A percentile compares a stretch with the other conserved stretches of the same genome.
Conservation (phyloP, 139 green algal species). For the Chlamydomonas sp. region DNA sequence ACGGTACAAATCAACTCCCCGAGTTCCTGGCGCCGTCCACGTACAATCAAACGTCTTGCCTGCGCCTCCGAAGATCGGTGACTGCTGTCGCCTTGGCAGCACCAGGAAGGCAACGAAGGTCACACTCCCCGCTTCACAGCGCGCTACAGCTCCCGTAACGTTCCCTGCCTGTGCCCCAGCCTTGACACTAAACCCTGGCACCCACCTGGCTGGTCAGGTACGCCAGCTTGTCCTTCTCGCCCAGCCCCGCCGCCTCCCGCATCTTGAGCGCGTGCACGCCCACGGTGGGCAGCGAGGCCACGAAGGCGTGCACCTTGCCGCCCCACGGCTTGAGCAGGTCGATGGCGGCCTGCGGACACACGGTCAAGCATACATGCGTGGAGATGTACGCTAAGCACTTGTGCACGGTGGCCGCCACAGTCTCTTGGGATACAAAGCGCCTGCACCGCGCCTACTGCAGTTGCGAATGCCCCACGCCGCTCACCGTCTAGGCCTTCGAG, state of each 20-base stretch:
- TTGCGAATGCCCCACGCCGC: no score
- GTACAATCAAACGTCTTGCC: no score
- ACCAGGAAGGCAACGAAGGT: no score
- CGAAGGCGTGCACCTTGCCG: conserved; percentile 86
- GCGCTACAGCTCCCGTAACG: not conserved
- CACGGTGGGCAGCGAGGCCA: conserved; percentile 69
- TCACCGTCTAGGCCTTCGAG: no score
- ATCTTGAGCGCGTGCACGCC: conserved; percentile 68
- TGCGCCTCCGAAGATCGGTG: no score
- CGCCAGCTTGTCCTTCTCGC: conserved; percentile 71
- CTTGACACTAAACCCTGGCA: not conserved
- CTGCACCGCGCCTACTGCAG: no score
- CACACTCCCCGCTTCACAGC: no score
- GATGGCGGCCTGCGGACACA: conserved; percentile 58
- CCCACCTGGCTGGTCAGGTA: conserved; percentile 45
- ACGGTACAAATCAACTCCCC: no score
- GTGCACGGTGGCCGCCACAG: not conserved
- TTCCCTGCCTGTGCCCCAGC: not conserved
- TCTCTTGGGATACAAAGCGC: no score
- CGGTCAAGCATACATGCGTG: no score
- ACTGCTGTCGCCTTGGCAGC: no score
- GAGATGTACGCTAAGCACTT: not conserved
- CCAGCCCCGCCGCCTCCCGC: conserved; percentile 28
- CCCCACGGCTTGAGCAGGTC: conserved; percentile 76
- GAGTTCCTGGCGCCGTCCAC: no score